Evolutionary conservation across 2,329 filamentous ascomycete genomes (phyloP), one percentile per base, ranked within the genome.

Genomic region (Botrytis byssoidea): DNA sequence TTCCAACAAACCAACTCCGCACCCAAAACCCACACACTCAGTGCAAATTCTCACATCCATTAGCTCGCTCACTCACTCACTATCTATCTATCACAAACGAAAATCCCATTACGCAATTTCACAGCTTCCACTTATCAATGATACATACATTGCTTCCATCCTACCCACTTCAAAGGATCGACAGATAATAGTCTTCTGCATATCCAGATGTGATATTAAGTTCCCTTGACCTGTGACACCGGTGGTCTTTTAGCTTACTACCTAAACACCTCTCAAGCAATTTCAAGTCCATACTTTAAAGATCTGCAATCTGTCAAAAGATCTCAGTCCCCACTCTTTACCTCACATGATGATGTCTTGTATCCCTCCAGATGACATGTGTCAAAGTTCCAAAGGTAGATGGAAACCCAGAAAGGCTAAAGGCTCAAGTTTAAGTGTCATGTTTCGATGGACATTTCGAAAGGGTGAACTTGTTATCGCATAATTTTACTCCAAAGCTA

Each of bases 211-310:
- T n/a, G 4, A 3, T n/a, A n/a, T n/a, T n/a, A 12, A 51, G 22
- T 51, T n/a, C 14, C 2, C 25, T 51, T 4, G 0, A n/a, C 48
- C 0, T 12, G 1, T 6, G 12, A 14, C 22, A n/a, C 22, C 10
- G 10, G 4, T 14, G 0, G 4, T 51, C 22, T 51, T 14, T 25
- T 20, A 51, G 25, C 25, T 10, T 10, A 40, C 22, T n/a, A 14
- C 10, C 46, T n/a, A 51, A 22, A 10, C 9, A 22, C 8, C 3
- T 48, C 46, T 48, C 5, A n/a, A 51, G 4, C 25, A 46, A 10
- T 25, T n/a, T 4, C 2, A 51, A 25, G 25, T 0, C 4, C 10
- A 25, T 25, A 51, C 48, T n/a, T 6, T 14, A n/a, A 4, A 0
- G 0, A 14, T 14, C 4, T n/a, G 9, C 10, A 51, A 51, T 51